phyloP scores from a whole-genome alignment of 1,139 yeast genomes.

The Nakaseomyces nivariensis region DNA sequence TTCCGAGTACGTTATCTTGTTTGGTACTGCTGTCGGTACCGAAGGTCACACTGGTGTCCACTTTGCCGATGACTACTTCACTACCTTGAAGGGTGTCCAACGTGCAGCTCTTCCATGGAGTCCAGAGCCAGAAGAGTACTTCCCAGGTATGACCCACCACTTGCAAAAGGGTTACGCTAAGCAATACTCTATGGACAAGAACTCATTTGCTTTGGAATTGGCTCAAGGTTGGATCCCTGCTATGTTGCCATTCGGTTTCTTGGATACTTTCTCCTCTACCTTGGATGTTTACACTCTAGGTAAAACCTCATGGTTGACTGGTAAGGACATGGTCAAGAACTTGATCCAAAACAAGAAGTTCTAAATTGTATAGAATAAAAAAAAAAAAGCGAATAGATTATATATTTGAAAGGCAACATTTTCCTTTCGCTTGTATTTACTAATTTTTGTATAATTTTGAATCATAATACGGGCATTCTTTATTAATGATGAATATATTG shows the following conservation, averaged over 20 bases:
- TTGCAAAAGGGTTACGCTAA: conserved; percentile 60
- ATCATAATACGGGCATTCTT: background rate
- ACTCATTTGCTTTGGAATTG: conserved; percentile 79
- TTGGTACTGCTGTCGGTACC: conserved; percentile 84
- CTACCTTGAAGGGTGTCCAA: conserved; percentile 74
- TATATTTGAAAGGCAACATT: background rate
- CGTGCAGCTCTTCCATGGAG: conserved; percentile 58
- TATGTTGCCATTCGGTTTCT: conserved; percentile 92
- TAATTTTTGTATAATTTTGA: too few relatives aligned
- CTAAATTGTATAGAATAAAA: conserved; percentile 22
- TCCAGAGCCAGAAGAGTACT: conserved; percentile 52
- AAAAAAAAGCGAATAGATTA: background rate
- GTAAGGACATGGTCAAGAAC: conserved; percentile 62
- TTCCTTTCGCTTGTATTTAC: too few relatives aligned
- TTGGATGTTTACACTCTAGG: conserved; percentile 61
- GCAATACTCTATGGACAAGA: conserved; percentile 79
- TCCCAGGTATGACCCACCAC: conserved; percentile 79
- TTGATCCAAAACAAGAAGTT: conserved; percentile 44
- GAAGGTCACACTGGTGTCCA: conserved; percentile 96
- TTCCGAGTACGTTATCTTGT: conserved; percentile 80
- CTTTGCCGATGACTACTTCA: conserved; percentile 93
- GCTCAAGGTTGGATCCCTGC: conserved; percentile 99
- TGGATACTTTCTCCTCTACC: conserved; percentile 72
- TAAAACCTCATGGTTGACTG: conserved; percentile 67
- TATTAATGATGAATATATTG: background rate